phyloP scores from a whole-genome alignment of 1,284 basidiomycete species.

The Cutaneotrichosporon dermatis region DNA sequence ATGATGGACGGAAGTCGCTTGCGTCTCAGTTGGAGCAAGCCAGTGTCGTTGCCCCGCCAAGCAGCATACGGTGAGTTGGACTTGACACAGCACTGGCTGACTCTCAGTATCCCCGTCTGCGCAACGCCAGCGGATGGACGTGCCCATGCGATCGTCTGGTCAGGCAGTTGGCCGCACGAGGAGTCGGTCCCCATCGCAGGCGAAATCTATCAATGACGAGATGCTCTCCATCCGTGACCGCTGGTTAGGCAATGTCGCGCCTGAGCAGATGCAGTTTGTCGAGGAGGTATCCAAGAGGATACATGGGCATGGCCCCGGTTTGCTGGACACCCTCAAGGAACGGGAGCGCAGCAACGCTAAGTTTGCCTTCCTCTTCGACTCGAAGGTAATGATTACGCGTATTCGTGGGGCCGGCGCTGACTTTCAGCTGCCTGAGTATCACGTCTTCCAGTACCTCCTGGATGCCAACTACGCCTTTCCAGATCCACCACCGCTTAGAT shows the following conservation, averaged over 20 bases:
- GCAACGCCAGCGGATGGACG: too few relatives aligned
- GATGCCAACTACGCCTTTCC: conserved; percentile 59
- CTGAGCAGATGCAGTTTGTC: conserved; percentile 74
- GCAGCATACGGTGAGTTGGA: conserved; percentile 65
- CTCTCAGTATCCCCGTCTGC: too few relatives aligned
- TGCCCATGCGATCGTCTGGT: too few relatives aligned
- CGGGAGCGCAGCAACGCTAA: conserved; percentile 74
- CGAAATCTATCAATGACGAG: too few relatives aligned
- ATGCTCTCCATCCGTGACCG: not conserved
- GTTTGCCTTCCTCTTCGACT: conserved; percentile 71
- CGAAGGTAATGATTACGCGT: conserved; percentile 55
- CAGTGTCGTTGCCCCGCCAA: conserved; percentile 76
- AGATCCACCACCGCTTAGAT: conserved; percentile 58
- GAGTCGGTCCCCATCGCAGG: not conserved
- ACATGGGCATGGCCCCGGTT: conserved; percentile 70
- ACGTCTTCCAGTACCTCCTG: conserved; percentile 71
- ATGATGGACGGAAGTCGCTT: conserved; percentile 85
- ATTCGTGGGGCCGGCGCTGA: not conserved
- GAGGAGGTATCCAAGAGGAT: conserved; percentile 78
- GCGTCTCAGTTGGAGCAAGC: conserved; percentile 94
- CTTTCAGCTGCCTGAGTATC: conserved; percentile 49
- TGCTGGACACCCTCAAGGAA: conserved; percentile 69
- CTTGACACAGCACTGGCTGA: too few relatives aligned
- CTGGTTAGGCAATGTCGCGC: conserved; percentile 56
- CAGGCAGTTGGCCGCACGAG: not conserved